Percentiles rank a stretch among this genome's conserved stretches.
phyloP scores from a whole-genome alignment of 2,329 filamentous ascomycete genomes.

The Aureobasidium sp. region DNA sequence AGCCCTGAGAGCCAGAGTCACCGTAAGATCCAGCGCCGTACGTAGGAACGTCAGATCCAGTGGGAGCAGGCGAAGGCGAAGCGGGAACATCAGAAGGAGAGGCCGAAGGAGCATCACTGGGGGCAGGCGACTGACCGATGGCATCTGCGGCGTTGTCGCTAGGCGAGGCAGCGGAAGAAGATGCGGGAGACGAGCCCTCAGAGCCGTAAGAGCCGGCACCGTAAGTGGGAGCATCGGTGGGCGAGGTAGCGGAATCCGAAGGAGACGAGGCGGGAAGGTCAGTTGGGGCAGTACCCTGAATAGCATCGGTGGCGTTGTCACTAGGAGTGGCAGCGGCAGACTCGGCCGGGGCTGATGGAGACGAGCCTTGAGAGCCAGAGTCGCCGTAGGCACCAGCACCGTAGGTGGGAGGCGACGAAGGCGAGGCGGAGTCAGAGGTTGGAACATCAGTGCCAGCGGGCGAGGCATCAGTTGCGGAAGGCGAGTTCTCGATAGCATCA shows the following conservation, averaged over 20 bases:
- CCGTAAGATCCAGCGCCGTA: constrained; percentile 4
- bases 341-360: constrained; percentile 10
- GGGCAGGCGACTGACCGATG: not conserved
- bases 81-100: too few relatives aligned
- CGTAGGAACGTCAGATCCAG: not conserved
- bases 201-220: not conserved
- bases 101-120: not conserved
- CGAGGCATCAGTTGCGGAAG: not conserved
- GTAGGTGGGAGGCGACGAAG: not conserved
- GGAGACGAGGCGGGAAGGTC: not conserved
- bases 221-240: not conserved
- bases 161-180: not conserved
- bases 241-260: not conserved
- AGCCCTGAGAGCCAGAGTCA: not conserved
- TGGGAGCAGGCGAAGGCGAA: not conserved
- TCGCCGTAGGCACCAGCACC: not conserved
- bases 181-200: not conserved
- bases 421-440: too few relatives aligned
- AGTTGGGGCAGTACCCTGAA: not conserved
- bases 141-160: not conserved
- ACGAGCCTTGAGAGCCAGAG: not conserved
- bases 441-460: not conserved
- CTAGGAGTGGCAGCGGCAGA: not conserved
- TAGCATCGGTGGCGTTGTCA: not conserved
- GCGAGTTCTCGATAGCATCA: not conserved